Evolutionary conservation across 2,329 filamentous ascomycete genomes (phyloP).

Genomic region (Venturia aucupariae): DNA sequence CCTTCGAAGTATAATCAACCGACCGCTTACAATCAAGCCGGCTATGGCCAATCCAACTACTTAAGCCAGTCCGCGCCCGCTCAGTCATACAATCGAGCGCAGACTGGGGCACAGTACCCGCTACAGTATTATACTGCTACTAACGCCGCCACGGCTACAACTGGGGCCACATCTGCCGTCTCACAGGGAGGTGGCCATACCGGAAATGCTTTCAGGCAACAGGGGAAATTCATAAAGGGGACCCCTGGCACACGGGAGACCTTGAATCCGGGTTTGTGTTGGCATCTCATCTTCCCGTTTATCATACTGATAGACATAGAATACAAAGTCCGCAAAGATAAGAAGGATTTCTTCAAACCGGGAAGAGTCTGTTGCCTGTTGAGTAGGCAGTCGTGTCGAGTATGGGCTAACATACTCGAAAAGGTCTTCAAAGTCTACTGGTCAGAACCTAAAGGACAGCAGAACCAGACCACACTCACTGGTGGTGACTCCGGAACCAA

Average conservation of each 20-base stretch:
- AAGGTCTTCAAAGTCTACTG: not conserved
- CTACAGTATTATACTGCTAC: not conserved
- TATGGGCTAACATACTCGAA: not conserved
- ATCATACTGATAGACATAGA: constrained; percentile 10
- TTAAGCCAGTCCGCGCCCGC: not conserved
- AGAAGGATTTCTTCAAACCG: constrained; percentile 15
- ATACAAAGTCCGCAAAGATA: constrained; percentile 8
- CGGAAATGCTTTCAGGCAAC: not conserved
- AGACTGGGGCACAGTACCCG: not conserved
- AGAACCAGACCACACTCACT: not conserved
- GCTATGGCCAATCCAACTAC: not conserved
- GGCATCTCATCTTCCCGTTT: not conserved
- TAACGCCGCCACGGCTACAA: not conserved
- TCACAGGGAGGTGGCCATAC: not conserved
- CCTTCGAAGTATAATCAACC: not conserved
- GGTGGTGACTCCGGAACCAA: not conserved
- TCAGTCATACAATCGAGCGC: not conserved
- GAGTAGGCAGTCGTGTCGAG: not conserved
- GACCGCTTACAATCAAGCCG: not conserved
- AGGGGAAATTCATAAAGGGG: not conserved
- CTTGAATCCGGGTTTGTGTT: not conserved
- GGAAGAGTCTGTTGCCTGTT: constrained; percentile 13
- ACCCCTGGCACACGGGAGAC: not conserved
- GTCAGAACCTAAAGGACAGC: not conserved
- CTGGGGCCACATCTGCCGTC: not conserved